Conservation (phyloP, 2,329 filamentous ascomycete species). For the Xylaria digitata region DNA sequence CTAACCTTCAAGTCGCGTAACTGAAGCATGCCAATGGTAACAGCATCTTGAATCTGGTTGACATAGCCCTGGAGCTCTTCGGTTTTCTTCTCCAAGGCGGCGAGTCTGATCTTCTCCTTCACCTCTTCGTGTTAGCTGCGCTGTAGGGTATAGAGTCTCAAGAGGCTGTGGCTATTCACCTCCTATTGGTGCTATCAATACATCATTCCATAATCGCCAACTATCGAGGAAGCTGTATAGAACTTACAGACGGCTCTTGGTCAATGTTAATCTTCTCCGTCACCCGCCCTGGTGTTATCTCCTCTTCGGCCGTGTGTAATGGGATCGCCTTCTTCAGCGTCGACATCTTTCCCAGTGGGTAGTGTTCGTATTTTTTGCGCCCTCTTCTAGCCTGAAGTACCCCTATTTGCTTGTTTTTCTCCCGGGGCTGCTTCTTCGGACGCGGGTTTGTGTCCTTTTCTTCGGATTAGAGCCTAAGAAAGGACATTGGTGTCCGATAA, state of each 20-base stretch:
- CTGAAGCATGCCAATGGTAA: conserved; percentile 25
- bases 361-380: no score
- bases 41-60: conserved; percentile 31
- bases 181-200: not conserved
- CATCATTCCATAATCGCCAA: not conserved
- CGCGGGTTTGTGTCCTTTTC: not conserved
- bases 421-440: not conserved
- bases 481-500: not conserved
- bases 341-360: no score
- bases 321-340: no score
- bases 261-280: not conserved
- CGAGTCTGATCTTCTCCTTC: conserved; percentile 16
- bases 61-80: conserved; percentile 27
- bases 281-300: not conserved
- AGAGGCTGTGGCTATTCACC: not conserved
- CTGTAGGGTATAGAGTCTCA: not conserved
- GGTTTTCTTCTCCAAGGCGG: conserved; percentile 5
- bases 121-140: not conserved
- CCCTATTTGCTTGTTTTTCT: not conserved
- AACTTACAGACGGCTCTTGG: conserved; percentile 6
- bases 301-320: not conserved
- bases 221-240: not conserved
- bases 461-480: not conserved
- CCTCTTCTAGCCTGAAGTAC: not conserved
- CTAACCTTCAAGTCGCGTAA: conserved; percentile 28